Conservation (phyloP, 768 basidiomycete genomes). For the Gelatoporia subvermispora region DNA sequence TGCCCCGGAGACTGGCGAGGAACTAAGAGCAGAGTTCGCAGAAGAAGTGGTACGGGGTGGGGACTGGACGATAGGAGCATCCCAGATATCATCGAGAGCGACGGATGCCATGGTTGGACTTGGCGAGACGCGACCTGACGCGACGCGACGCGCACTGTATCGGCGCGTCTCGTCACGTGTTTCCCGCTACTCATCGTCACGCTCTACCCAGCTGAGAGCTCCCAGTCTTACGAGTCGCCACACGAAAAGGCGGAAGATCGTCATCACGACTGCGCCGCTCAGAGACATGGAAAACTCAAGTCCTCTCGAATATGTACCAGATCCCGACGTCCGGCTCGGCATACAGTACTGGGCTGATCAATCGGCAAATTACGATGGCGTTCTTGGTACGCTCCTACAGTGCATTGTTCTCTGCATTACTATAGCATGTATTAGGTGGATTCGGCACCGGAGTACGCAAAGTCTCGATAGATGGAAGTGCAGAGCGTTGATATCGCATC, state of each 20-base stretch:
- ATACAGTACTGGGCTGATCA: constrained; percentile 84
- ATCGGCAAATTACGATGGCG: constrained; percentile 80
- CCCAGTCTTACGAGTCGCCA: too few species aligned
- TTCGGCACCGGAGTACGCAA: constrained; percentile 49
- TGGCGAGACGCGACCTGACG: constrained; percentile 1
- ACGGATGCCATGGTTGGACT: constrained; percentile 2
- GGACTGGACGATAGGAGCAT: constrained; percentile 38
- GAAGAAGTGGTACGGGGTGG: constrained; percentile 6
- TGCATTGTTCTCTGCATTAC: background rate
- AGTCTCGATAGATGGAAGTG: constrained; percentile 5
- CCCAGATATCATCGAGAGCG: constrained; percentile 45
- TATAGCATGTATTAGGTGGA: constrained; percentile 31
- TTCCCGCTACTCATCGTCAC: too few species aligned
- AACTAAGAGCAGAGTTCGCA: too few species aligned
- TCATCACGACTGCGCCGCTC: background rate
- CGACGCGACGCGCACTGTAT: constrained; percentile 7
- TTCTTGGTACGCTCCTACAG: constrained; percentile 53
- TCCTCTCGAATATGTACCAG: background rate
- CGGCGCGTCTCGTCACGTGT: constrained; percentile 10
- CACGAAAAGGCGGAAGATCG: too few species aligned
- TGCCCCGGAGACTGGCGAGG: constrained; percentile 2
- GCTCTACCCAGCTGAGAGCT: too few species aligned
- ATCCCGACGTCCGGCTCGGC: constrained; percentile 66
- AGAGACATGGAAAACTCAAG: background rate
- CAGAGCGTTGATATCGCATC: background rate